Evolutionary conservation across 192 early-diverging fungal genomes (phyloP).

Genomic region (Coemansia sp.): DNA sequence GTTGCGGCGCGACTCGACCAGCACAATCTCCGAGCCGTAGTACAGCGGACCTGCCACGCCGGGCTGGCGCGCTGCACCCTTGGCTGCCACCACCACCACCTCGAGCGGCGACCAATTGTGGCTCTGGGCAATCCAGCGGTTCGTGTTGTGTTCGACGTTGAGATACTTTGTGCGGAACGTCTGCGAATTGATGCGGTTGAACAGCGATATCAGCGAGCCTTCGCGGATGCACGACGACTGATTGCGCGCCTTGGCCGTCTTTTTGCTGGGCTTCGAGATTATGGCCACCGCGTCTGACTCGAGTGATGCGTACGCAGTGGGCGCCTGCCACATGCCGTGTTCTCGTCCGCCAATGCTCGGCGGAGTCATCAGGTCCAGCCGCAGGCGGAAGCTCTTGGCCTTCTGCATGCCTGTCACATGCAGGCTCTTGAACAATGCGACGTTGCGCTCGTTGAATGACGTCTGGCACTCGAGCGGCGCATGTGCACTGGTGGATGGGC

Average conservation of each 20-base stretch:
- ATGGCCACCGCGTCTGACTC: conserved; percentile 74
- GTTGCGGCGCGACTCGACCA: conserved; percentile 63
- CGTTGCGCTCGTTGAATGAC: conserved; percentile 50
- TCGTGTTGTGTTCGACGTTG: conserved; percentile 54
- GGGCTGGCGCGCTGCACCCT: conserved; percentile 1
- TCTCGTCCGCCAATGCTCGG: conserved; percentile 13
- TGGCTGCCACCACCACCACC: conserved; percentile 25
- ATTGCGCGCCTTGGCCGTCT: conserved; percentile 80
- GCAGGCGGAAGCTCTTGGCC: conserved; percentile 73
- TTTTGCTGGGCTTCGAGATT: conserved; percentile 92
- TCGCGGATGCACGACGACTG: conserved; percentile 71
- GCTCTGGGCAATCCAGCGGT: conserved; percentile 51
- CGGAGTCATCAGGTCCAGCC: conserved; percentile 58
- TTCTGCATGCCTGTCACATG: conserved; percentile 78
- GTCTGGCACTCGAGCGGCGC: conserved; percentile 51
- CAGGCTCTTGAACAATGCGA: conserved; percentile 70
- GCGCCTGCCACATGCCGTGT: conserved; percentile 13
- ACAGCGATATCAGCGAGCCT: conserved; percentile 74
- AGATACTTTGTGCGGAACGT: conserved; percentile 86
- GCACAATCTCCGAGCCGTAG: conserved; percentile 73
- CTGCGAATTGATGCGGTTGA: conserved; percentile 91
- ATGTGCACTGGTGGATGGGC: conserved; percentile 45
- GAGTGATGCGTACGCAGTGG: conserved; percentile 59
- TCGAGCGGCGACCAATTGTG: conserved; percentile 54
- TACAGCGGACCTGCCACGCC: conserved; percentile 20